Evolutionary conservation across 2,329 filamentous ascomycete genomes (phyloP).

Genomic region (Diaporthe caulivora): DNA sequence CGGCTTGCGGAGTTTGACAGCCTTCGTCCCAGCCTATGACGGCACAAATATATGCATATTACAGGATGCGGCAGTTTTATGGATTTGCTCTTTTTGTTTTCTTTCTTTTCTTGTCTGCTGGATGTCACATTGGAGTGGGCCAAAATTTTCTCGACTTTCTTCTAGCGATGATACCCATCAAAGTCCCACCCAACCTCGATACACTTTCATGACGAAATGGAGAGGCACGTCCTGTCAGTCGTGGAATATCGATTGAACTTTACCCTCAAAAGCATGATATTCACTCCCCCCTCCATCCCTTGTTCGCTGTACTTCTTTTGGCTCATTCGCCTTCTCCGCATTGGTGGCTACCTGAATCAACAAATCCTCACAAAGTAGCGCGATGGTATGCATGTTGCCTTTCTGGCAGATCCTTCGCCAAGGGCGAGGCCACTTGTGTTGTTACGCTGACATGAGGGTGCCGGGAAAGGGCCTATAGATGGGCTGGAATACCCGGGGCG

Average conservation of each 20-base stretch:
- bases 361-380: neutral
- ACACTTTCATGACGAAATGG: neutral
- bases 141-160: conserved; percentile 8
- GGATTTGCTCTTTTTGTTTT: conserved; percentile 5
- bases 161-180: conserved; percentile 34
- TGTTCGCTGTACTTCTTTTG: conserved; percentile 1
- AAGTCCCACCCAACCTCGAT: neutral
- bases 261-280: neutral
- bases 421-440: neutral
- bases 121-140: conserved; percentile 3
- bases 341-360: conserved; percentile 5
- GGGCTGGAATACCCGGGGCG: conserved; percentile 24
- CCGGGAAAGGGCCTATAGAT: conserved; percentile 29
- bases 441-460: conserved; percentile 22
- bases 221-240: neutral
- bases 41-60: conserved; percentile 22
- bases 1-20: neutral
- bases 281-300: neutral
- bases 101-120: neutral
- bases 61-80: conserved; percentile 18
- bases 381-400: neutral
- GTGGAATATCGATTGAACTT: neutral
- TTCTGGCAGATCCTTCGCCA: neutral
- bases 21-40: conserved; percentile 7
- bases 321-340: neutral